phyloP scores from a whole-genome alignment of 148 eudicot species.

The Tetragonia tetragonoides region DNA sequence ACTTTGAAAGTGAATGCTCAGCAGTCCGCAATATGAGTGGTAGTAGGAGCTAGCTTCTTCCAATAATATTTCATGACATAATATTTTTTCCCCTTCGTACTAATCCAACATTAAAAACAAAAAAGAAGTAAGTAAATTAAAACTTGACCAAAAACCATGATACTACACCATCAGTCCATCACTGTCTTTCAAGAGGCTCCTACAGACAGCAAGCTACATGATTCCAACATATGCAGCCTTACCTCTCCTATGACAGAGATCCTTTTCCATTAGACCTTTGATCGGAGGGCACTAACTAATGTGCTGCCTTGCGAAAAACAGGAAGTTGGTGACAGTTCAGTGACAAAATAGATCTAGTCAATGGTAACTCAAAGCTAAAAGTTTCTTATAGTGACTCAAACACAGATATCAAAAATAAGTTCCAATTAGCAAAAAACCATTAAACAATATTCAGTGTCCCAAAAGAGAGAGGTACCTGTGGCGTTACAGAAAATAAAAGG shows the following conservation, averaged over 20 bases:
- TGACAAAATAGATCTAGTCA: neutral
- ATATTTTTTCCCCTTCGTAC: too few species aligned
- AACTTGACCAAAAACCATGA: neutral
- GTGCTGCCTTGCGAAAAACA: neutral
- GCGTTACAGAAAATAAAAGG: conserved; percentile 58
- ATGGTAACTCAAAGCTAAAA: neutral
- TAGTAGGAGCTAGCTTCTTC: too few species aligned
- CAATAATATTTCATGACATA: too few species aligned
- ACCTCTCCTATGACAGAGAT: neutral
- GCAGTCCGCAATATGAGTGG: too few species aligned
- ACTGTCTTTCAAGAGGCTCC: neutral
- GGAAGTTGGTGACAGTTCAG: neutral
- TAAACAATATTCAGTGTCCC: neutral
- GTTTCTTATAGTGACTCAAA: neutral
- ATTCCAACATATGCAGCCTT: neutral
- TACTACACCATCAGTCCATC: neutral
- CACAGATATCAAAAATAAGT: neutral
- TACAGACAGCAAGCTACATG: neutral
- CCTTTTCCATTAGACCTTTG: neutral
- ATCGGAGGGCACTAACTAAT: neutral
- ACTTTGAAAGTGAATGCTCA: too few species aligned
- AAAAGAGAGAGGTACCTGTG: conserved; percentile 51
- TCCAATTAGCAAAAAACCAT: neutral
- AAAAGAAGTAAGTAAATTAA: too few species aligned
- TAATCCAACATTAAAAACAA: too few species aligned